These are phyloP conservation scores for Adansonia gregorii DNA, from an alignment of 441 rosid genomes.

Conservation along the genomic window DNA sequence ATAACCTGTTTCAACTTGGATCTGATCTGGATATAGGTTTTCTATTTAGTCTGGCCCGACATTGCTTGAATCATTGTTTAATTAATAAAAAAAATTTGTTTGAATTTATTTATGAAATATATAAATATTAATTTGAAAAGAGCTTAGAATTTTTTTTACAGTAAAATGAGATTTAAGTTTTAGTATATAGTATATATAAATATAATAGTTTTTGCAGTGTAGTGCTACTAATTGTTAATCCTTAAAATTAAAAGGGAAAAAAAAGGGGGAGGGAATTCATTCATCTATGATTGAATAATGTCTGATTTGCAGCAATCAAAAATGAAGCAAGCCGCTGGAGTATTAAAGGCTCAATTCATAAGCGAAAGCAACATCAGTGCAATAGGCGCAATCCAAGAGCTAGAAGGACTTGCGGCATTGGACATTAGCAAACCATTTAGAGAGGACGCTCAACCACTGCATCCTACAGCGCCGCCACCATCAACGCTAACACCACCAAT, in stretches of 20 bases:
- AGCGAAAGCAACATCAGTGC: conserved; percentile 43
- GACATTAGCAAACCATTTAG: conserved; percentile 45
- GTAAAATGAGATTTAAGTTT: background rate
- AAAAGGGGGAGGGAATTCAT: background rate
- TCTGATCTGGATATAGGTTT: no score
- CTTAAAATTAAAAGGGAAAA: background rate
- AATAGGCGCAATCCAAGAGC: conserved; percentile 54
- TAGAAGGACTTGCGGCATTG: conserved; percentile 64
- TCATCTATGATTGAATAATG: conserved; percentile 8
- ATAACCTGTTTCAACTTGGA: no score
- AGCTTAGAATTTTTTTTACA: no score
- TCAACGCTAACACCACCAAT: background rate
- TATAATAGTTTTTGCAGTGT: background rate
- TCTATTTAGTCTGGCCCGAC: no score
- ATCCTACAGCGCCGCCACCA: background rate
- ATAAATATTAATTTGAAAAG: no score
- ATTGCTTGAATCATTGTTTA: no score
- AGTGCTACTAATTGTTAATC: background rate
- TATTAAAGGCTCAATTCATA: conserved; percentile 55
- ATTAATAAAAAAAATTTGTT: no score
- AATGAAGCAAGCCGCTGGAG: conserved; percentile 55
- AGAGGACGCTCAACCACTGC: conserved; percentile 36
- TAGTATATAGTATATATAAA: background rate
- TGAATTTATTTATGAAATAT: no score
- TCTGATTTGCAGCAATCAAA: conserved; percentile 63